Evolutionary conservation across 805 yeast species (phyloP).

Genomic region (Wickerhamomyces mucosus): DNA sequence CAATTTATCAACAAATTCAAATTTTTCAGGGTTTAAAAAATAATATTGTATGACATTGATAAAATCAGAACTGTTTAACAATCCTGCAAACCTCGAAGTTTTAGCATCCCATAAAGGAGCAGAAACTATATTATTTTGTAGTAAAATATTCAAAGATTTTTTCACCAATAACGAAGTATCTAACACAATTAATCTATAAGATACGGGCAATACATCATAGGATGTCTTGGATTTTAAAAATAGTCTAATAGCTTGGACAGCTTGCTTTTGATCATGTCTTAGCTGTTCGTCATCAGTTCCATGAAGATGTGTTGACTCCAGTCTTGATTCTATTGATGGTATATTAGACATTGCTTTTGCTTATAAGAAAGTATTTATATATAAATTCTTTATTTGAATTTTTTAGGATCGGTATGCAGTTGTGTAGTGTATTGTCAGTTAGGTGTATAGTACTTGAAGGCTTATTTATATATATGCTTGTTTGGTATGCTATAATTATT

Average conservation of each 20-base stretch:
- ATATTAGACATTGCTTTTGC: conserved; percentile 6
- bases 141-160: conserved; percentile 77
- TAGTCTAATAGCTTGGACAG: conserved; percentile 70
- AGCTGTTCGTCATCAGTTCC: conserved; percentile 6
- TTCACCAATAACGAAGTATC: conserved; percentile 88
- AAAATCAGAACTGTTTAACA: conserved; percentile 85
- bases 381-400: no score
- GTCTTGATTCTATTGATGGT: conserved; percentile 18
- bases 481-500: no score
- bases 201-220: conserved; percentile 93
- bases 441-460: no score
- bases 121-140: conserved; percentile 90
- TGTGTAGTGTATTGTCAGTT: conserved; percentile 2
- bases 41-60: conserved; percentile 93
- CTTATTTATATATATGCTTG: no score
- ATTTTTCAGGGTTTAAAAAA: conserved; percentile 79
- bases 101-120: conserved; percentile 96
- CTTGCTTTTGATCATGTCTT: conserved; percentile 42
- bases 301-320: conserved; percentile 15
- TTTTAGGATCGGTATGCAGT: no score
- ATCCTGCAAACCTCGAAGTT: conserved; percentile 86
- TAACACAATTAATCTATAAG: conserved; percentile 83
- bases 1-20: conserved; percentile 77
- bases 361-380: not conserved
- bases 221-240: conserved; percentile 87